Conservation (phyloP, 352 stramenopile species). For the Bremia lactucae region DNA sequence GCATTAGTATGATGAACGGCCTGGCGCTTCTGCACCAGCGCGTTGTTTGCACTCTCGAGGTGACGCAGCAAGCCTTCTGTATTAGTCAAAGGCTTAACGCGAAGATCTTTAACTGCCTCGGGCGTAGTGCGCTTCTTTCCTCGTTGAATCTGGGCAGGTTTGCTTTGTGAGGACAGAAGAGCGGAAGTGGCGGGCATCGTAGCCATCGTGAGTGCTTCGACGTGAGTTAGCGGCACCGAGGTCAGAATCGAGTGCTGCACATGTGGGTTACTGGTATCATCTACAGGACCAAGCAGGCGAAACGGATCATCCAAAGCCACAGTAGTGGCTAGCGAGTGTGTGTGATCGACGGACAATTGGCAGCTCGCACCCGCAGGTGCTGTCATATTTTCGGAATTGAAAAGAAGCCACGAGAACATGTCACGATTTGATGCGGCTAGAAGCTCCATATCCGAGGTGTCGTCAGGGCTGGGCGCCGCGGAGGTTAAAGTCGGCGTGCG, state of each 20-base stretch:
- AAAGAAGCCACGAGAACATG: constrained; percentile 80
- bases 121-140: constrained; percentile 43
- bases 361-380: constrained; percentile 19
- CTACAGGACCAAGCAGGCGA: constrained; percentile 36
- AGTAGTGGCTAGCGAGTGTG: constrained; percentile 18
- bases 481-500: constrained; percentile 14
- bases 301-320: constrained; percentile 52
- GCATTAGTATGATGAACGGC: constrained; percentile 7
- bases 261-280: constrained; percentile 34
- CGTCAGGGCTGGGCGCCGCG: constrained; percentile 13
- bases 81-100: constrained; percentile 31
- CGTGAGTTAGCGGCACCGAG: constrained; percentile 18
- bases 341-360: constrained; percentile 5
- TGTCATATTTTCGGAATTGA: constrained; percentile 80
- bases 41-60: constrained; percentile 63
- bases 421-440: constrained; percentile 60
- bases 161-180: constrained; percentile 15
- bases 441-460: constrained; percentile 54
- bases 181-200: constrained; percentile 10
- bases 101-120: constrained; percentile 25
- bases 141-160: constrained; percentile 17
- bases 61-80: constrained; percentile 58
- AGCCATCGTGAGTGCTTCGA: constrained; percentile 13
- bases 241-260: constrained; percentile 14
- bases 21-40: constrained; percentile 52